Evolutionary conservation across 2,329 filamentous ascomycete species (phyloP), one percentile per base, ranked within the genome.

Genomic region (Monosporascus sp.): DNA sequence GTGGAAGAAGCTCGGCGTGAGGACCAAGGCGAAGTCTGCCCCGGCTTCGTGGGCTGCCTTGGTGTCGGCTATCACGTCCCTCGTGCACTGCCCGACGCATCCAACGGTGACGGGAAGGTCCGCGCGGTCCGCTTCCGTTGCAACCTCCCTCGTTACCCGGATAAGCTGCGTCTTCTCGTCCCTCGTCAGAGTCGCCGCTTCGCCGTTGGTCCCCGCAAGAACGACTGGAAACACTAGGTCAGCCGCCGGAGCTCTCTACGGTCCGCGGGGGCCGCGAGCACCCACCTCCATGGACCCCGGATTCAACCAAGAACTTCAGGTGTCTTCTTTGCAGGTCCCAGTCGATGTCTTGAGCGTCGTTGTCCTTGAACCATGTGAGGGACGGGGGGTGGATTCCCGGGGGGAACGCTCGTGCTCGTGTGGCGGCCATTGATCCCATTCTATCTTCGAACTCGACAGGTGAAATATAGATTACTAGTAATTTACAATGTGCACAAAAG

Each of bases 1-100:
- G 66, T 86, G 82, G 70, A 88, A 90, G 71, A 89, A 89, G 60
- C 80, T 83, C n/a, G 87, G 86, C 9, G 85, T 84, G 7, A 89
- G 77, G 0, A 89, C 78, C 37, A 90, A 75, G 1, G 81, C 84
- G 60, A 82, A 87, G 68, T 89, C 84, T 55, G 84, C 86, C 35
- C 87, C 87, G 14, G 82, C 77, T 7, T 77, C 76, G 47, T 78
- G 76, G 8, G 86, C 84, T 60, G 86, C 80, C 53, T 74, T 73
- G 62, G 84, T 87, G 51, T 88, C 76, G 26, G 81, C 77, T 58
- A 89, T 82, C 47, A 83, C 81, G 61, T 87, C 84, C 51, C 82
- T 78, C 7, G 84, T 88, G 18, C 82, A 86, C 57, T 86, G 80
- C 45, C 83, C 84, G 18, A 81, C 82, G 54, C 81, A 85, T 38